Conservation (phyloP, 2,329 filamentous ascomycete species). For the Albophoma yamanashiensis region DNA sequence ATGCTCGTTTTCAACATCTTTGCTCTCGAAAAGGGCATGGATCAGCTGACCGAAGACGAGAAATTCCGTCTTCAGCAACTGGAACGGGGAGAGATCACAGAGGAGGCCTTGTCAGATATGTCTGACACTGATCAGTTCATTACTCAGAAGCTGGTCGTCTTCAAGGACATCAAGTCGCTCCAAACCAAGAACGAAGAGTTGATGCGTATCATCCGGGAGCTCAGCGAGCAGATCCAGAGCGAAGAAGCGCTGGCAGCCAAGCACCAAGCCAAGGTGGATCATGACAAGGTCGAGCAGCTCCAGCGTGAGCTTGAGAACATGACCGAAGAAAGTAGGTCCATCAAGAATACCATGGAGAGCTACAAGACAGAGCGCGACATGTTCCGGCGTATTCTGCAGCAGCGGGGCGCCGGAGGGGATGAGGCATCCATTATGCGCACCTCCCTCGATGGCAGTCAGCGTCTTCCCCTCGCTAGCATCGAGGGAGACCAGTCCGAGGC, state of each 20-base stretch:
- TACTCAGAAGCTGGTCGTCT: slow-evolving; percentile 78
- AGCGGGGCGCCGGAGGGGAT: slow-evolving; percentile 50
- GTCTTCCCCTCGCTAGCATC: slow-evolving; percentile 46
- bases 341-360: slow-evolving; percentile 77
- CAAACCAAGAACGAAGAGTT: slow-evolving; percentile 83
- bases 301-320: slow-evolving; percentile 63
- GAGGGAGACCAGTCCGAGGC: slow-evolving; percentile 49
- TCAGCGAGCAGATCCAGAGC: slow-evolving; percentile 84
- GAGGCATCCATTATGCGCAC: slow-evolving; percentile 61
- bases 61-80: slow-evolving; percentile 66
- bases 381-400: slow-evolving; percentile 88
- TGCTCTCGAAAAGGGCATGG: slow-evolving; percentile 67
- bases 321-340: slow-evolving; percentile 74
- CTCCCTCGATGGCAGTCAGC: slow-evolving; percentile 48
- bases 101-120: slow-evolving; percentile 60
- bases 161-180: slow-evolving; percentile 74
- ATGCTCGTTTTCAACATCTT: slow-evolving; percentile 82
- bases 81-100: slow-evolving; percentile 63
- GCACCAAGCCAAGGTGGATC: slow-evolving; percentile 50
- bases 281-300: slow-evolving; percentile 63
- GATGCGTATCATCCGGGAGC: slow-evolving; percentile 68
- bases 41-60: slow-evolving; percentile 61
- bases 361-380: slow-evolving; percentile 95
- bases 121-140: slow-evolving; percentile 85
- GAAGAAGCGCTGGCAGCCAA: slow-evolving; percentile 67